phyloP scores from a whole-genome alignment of 495 filamentous ascomycete genomes.

The Mycothermus thermophilus region DNA sequence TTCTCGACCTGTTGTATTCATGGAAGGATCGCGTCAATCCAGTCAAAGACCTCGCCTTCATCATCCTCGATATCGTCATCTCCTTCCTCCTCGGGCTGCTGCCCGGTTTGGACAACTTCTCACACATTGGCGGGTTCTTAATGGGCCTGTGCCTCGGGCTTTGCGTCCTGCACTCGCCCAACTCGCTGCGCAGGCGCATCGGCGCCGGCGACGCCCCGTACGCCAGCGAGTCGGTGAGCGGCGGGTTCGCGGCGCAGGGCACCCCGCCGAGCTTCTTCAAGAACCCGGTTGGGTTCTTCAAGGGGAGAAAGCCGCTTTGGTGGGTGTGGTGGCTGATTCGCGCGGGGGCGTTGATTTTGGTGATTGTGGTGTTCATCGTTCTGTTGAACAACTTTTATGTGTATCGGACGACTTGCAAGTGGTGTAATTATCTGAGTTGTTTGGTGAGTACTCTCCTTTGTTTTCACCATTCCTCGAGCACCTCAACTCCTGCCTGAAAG shows the following conservation, averaged over 20 bases:
- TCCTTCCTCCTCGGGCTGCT: constrained; percentile 87
- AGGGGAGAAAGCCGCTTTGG: constrained; percentile 81
- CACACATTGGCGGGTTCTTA: constrained; percentile 89
- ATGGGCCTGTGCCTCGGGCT: constrained; percentile 83
- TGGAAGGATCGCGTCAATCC: constrained; percentile 68
- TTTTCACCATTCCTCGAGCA: not conserved
- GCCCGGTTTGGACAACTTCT: constrained; percentile 91
- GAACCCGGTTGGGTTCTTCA: constrained; percentile 71
- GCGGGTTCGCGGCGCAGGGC: constrained; percentile 24
- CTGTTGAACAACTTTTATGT: constrained; percentile 83
- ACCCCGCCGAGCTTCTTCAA: constrained; percentile 46
- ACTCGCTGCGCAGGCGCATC: constrained; percentile 60
- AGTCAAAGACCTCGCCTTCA: constrained; percentile 66
- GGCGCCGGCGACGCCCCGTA: constrained; percentile 49
- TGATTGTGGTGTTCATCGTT: constrained; percentile 69
- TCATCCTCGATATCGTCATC: constrained; percentile 70
- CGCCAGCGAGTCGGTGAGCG: constrained; percentile 21
- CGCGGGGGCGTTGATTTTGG: constrained; percentile 60
- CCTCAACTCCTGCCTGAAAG: not conserved
- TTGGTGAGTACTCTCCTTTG: constrained; percentile 48
- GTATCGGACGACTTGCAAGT: constrained; percentile 56
- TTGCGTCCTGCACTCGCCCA: constrained; percentile 75
- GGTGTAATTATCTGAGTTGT: constrained; percentile 92
- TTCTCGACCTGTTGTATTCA: constrained; percentile 84
- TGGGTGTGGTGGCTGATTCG: constrained; percentile 95